Evolutionary conservation across 495 filamentous ascomycete genomes (phyloP).

Genomic region (Glarea lozoyensis): DNA sequence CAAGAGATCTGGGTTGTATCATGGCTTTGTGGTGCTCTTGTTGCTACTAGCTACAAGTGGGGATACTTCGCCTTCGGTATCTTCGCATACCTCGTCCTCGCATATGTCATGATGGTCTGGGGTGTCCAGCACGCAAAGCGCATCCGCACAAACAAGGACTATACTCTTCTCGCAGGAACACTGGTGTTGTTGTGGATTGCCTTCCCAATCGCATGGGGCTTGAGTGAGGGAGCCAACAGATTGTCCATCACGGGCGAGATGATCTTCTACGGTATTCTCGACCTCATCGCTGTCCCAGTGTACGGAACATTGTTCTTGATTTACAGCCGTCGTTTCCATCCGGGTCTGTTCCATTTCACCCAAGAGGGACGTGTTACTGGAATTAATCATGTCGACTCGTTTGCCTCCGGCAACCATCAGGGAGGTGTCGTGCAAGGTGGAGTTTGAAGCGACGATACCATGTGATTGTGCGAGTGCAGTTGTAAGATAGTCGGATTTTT

Average conservation of each 20-base stretch:
- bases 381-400: too few relatives aligned
- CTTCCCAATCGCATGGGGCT: conserved; percentile 63
- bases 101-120: conserved; percentile 41
- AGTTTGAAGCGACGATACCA: too few relatives aligned
- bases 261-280: conserved; percentile 65
- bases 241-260: conserved; percentile 53
- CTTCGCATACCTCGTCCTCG: conserved; percentile 49
- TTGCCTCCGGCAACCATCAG: too few relatives aligned
- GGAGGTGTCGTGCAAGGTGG: too few relatives aligned
- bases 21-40: conserved; percentile 52
- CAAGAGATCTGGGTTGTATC: conserved; percentile 53
- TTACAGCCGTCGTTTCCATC: not conserved
- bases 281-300: conserved; percentile 50
- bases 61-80: conserved; percentile 59
- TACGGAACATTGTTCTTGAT: conserved; percentile 23
- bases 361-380: too few relatives aligned
- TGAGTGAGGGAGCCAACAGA: conserved; percentile 58
- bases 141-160: conserved; percentile 43
- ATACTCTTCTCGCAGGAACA: conserved; percentile 39
- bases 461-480: too few relatives aligned
- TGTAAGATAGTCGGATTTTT: too few relatives aligned
- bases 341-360: too few relatives aligned
- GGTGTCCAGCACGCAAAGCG: conserved; percentile 43
- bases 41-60: conserved; percentile 52
- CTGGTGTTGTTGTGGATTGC: conserved; percentile 50